Conservation (phyloP, 768 basidiomycete species). For the Fomitopsis pulvina region DNA sequence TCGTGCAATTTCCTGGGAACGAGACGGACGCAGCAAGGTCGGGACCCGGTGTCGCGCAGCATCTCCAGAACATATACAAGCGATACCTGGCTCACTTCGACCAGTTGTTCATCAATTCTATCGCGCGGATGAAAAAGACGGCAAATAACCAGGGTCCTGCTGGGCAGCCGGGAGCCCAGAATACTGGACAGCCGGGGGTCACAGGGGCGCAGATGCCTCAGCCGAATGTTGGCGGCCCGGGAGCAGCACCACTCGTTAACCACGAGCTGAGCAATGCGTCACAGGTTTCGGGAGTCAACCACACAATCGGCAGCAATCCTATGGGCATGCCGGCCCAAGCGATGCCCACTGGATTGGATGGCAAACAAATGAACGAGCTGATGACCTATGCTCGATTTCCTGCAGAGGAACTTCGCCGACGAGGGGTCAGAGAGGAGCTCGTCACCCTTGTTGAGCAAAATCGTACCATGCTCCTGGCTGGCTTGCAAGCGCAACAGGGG, state of each 20-base stretch:
- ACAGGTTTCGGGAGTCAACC: no score
- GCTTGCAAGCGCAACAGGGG: slow-evolving; percentile 12
- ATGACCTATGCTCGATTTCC: slow-evolving; percentile 40
- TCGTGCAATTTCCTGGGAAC: slow-evolving; percentile 56
- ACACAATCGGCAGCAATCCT: not conserved
- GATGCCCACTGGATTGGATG: slow-evolving; percentile 16
- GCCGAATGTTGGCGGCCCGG: not conserved
- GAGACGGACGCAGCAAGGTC: slow-evolving; percentile 55
- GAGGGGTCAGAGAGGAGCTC: slow-evolving; percentile 40
- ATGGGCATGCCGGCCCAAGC: not conserved
- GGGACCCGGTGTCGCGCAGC: slow-evolving; percentile 55
- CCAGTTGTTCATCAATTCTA: slow-evolving; percentile 15
- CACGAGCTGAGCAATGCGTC: no score
- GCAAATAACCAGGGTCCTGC: not conserved
- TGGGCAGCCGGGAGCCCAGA: not conserved
- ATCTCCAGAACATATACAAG: slow-evolving; percentile 54
- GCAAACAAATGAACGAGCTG: slow-evolving; percentile 37
- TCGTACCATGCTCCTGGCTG: slow-evolving; percentile 28
- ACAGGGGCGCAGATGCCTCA: not conserved
- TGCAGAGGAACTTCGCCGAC: slow-evolving; percentile 45
- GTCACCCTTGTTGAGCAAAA: slow-evolving; percentile 53
- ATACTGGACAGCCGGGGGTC: not conserved
- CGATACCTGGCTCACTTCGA: slow-evolving; percentile 55
- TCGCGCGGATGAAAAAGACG: not conserved
- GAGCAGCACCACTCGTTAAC: not conserved